Evolutionary conservation across 192 early-diverging fungal genomes (phyloP), one percentile per base, ranked within the genome.

Genomic region (Rhizophagus prolifer): DNA sequence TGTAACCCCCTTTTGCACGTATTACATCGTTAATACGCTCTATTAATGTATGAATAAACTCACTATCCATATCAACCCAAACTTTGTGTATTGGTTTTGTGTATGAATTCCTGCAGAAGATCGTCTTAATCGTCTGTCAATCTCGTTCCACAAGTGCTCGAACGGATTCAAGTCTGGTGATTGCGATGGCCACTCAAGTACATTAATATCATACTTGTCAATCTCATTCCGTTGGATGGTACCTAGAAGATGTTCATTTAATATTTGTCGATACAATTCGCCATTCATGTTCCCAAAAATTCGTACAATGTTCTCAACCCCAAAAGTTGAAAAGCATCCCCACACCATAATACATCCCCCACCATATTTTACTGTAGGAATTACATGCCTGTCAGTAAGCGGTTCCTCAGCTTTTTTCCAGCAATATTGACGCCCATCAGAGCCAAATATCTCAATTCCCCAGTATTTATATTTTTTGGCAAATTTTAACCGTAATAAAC

Each of bases 381-480:
- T 44, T 0, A 81, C 14, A 78, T 74, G 61, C 31, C 59, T 31
- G 23, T 64, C 34, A 63, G 74, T 63, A 7, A 79, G 14, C 8
- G 38, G 41, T 21, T 46, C 68, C 28, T 31, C 23, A 9, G 54
- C 44, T 28, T 26, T 50, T 63, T 30, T 59, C 81, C 69, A 85
- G 38, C 47, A 74, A 16, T 70, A 85, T 9, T 74, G 9, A 41
- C 58, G 25, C 44, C 83, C 79, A 80, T 86, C 82, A 12, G 77
- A 79, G 16, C 81, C 72, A n/a, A 80, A 79, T 38, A 70, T 26
- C 2, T 83, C 78, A 26, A 83, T n/a, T 0, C 76, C 85, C 86
- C 77, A 82, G 61, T 81, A 3, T 65, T 58, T 41, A 58, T 85
- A 74, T 14, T 26, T 62, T 26, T 62, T 71, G 4, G 77, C 70